A percentile compares a stretch with the other conserved stretches of the same genome.
Evolutionary conservation across 192 early-diverging fungal species (phyloP).

Genomic region (Coemansia sp.): DNA sequence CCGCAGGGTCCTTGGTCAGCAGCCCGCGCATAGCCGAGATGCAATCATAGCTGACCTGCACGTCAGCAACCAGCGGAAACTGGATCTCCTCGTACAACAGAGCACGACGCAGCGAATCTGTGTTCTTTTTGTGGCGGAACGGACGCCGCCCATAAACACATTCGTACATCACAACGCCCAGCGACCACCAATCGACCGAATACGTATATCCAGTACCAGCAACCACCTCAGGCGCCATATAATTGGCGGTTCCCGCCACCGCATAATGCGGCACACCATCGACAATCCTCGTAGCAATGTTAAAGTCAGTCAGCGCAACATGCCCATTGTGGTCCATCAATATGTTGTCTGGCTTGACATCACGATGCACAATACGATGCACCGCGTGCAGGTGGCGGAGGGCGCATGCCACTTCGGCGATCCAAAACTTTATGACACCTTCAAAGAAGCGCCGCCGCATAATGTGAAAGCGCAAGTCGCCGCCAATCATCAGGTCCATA

Average conservation of each 20-base stretch:
- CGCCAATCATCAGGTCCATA: conserved; percentile 91
- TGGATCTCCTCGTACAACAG: conserved; percentile 64
- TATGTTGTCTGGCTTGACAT: conserved; percentile 94
- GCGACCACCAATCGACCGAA: conserved; percentile 93
- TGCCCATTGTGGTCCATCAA: conserved; percentile 77
- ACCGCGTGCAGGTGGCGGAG: conserved; percentile 74
- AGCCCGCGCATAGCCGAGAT: conserved; percentile 72
- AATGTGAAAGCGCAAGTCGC: conserved; percentile 86
- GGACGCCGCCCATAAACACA: conserved; percentile 76
- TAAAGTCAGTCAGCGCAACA: conserved; percentile 92
- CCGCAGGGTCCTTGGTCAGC: conserved; percentile 66
- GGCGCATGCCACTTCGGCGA: conserved; percentile 84
- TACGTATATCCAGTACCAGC: conserved; percentile 68
- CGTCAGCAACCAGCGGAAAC: conserved; percentile 54
- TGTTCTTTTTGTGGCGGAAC: conserved; percentile 61
- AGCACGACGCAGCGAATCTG: conserved; percentile 60
- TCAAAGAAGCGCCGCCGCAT: conserved; percentile 65
- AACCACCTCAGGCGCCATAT: conserved; percentile 86
- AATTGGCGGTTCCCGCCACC: conserved; percentile 84
- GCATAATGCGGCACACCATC: conserved; percentile 61
- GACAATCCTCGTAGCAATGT: conserved; percentile 82
- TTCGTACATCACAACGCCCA: conserved; percentile 90
- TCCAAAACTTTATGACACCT: conserved; percentile 75
- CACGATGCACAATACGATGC: conserved; percentile 82
- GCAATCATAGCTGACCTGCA: conserved; percentile 62